Conservation (phyloP, 371 early-diverging fungal species). For the Batrachochytrium dendrobatidis region DNA sequence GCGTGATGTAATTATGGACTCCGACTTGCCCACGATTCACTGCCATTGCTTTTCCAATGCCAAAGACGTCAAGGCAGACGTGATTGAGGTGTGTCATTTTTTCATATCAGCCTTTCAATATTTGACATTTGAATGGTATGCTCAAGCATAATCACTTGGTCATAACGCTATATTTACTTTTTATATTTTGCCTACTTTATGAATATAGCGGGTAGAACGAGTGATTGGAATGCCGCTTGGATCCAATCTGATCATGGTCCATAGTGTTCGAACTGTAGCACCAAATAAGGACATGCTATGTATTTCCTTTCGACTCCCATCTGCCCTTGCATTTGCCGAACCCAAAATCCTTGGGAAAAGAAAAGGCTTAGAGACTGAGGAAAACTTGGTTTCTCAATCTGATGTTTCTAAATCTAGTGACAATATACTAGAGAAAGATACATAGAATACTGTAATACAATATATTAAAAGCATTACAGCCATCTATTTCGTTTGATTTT, state of each 20-base stretch:
- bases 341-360: conserved; percentile 10
- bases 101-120: not conserved
- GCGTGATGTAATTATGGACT: conserved; percentile 29
- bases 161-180: not conserved
- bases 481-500: not conserved
- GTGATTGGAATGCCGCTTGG: conserved; percentile 34
- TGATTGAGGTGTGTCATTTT: conserved; percentile 43
- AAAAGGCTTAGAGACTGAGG: not conserved
- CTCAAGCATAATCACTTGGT: conserved; percentile 1
- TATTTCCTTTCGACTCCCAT: conserved; percentile 60
- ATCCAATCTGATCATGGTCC: conserved; percentile 41
- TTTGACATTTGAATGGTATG: not conserved
- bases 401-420: too few species aligned
- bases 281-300: conserved; percentile 98
- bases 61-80: conserved; percentile 62
- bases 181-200: not conserved
- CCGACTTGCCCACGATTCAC: conserved; percentile 76
- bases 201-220: conserved; percentile 43
- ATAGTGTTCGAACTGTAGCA: conserved; percentile 87
- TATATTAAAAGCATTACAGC: not conserved
- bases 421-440: not conserved
- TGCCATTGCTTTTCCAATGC: conserved; percentile 88
- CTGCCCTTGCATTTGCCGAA: conserved; percentile 34
- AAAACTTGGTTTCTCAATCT: too few species aligned
- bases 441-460: not conserved